A percentile compares a stretch with the other conserved stretches of the same genome.
These are phyloP conservation scores for Zygoascus ofunaensis DNA, from an alignment of 805 yeast species.

Conservation along the genomic window DNA sequence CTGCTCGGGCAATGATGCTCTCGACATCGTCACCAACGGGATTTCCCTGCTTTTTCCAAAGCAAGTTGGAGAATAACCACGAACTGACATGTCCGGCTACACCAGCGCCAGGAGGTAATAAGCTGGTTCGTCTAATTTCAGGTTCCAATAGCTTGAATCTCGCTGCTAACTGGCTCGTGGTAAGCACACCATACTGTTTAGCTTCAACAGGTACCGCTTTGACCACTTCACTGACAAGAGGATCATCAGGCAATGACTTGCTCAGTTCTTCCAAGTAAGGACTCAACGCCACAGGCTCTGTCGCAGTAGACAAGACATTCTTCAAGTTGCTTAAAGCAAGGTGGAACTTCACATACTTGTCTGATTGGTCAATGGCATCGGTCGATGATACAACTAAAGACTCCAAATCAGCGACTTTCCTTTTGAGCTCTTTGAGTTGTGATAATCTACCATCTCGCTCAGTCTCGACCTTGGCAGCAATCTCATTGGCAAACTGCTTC, in stretches of 20 bases:
- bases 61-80: conserved; percentile 59
- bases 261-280: conserved; percentile 26
- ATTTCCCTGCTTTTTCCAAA: conserved; percentile 69
- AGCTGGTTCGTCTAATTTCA: conserved; percentile 78
- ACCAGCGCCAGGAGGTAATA: conserved; percentile 94
- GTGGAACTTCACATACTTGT: conserved; percentile 35
- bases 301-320: conserved; percentile 32
- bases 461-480: conserved; percentile 50
- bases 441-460: conserved; percentile 77
- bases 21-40: conserved; percentile 82
- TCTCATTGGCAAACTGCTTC: conserved; percentile 50
- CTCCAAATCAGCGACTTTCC: conserved; percentile 48
- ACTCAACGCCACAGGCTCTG: conserved; percentile 31
- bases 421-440: conserved; percentile 51
- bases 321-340: conserved; percentile 37
- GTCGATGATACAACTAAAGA: conserved; percentile 32
- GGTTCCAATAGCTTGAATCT: conserved; percentile 76
- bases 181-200: conserved; percentile 50
- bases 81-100: conserved; percentile 86
- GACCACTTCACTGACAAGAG: conserved; percentile 42
- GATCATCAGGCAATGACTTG: conserved; percentile 37
- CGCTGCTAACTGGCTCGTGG: conserved; percentile 66
- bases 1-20: conserved; percentile 78
- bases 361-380: conserved; percentile 31
- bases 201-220: conserved; percentile 39